A percentile compares a stretch with the other conserved stretches of the same genome.
phyloP scores from a whole-genome alignment of 2,329 filamentous ascomycete genomes.

The Fusarium nanum region DNA sequence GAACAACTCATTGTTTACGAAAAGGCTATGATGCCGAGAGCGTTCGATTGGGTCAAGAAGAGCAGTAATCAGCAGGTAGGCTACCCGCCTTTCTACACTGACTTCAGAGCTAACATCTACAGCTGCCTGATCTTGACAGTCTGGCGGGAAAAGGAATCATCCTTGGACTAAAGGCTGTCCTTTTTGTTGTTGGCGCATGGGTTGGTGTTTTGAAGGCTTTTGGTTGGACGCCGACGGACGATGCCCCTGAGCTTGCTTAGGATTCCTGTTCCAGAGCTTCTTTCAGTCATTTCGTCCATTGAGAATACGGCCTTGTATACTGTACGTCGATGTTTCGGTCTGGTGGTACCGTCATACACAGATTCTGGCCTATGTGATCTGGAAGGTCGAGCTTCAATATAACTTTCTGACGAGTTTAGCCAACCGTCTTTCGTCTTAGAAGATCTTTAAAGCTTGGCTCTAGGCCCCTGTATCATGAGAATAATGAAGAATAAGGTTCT shows the following conservation, averaged over 20 bases:
- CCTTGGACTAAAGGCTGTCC: background rate
- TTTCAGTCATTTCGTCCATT: too few species aligned
- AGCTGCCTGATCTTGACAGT: constrained; percentile 1
- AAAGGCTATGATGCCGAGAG: background rate
- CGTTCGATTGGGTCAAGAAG: background rate
- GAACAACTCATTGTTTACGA: rapidly evolving
- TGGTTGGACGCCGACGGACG: background rate
- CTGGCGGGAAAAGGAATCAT: background rate
- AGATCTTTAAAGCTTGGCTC: too few species aligned
- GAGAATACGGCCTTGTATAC: too few species aligned
- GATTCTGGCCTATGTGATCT: too few species aligned
- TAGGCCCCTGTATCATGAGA: rapidly evolving
- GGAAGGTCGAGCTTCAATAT: too few species aligned
- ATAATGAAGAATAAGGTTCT: background rate
- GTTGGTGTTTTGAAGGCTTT: background rate
- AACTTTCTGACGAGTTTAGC: too few species aligned
- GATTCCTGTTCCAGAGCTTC: background rate
- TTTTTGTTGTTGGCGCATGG: rapidly evolving
- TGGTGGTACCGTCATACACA: too few species aligned
- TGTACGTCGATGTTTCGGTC: too few species aligned
- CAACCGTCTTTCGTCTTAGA: too few species aligned
- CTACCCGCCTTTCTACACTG: too few species aligned
- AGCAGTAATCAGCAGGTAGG: background rate
- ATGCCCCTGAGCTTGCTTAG: background rate
- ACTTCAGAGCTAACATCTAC: rapidly evolving